These are phyloP conservation scores for Xylariales sp. DNA, from an alignment of 2,329 filamentous ascomycete genomes.

Conservation along the genomic window DNA sequence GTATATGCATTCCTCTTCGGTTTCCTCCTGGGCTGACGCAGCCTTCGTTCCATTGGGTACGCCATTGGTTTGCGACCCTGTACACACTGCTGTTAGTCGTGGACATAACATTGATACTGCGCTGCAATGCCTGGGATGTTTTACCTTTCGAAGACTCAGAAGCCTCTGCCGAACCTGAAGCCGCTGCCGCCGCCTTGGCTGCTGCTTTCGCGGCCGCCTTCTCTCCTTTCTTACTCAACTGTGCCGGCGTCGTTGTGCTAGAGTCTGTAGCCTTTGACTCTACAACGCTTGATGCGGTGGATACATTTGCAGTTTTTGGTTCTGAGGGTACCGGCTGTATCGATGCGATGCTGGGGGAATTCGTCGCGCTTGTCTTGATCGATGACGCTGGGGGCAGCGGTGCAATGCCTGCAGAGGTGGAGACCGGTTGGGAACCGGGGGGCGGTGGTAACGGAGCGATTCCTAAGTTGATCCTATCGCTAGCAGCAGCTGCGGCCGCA, in stretches of 20 bases:
- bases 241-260: constrained; percentile 21
- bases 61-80: constrained; percentile 45
- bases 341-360: constrained; percentile 45
- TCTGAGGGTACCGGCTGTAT: constrained; percentile 39
- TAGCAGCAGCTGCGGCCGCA: constrained; percentile 86
- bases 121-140: constrained; percentile 4
- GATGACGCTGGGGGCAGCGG: constrained; percentile 45
- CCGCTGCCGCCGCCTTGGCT: constrained; percentile 41
- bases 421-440: constrained; percentile 51
- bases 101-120: constrained; percentile 14
- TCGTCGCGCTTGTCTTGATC: constrained; percentile 51
- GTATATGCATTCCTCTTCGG: constrained; percentile 70
- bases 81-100: too few species aligned
- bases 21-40: constrained; percentile 33
- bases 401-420: constrained; percentile 33
- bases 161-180: constrained; percentile 35
- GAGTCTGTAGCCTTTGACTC: constrained; percentile 28
- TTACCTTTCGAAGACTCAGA: constrained; percentile 42
- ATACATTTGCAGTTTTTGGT: constrained; percentile 16
- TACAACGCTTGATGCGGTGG: constrained; percentile 22
- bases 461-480: constrained; percentile 81
- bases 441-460: constrained; percentile 92
- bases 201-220: constrained; percentile 28
- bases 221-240: constrained; percentile 17
- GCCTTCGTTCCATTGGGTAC: constrained; percentile 46